Conservation (phyloP, 108 stramenopile species). For the Stephanodiscus triporus region DNA sequence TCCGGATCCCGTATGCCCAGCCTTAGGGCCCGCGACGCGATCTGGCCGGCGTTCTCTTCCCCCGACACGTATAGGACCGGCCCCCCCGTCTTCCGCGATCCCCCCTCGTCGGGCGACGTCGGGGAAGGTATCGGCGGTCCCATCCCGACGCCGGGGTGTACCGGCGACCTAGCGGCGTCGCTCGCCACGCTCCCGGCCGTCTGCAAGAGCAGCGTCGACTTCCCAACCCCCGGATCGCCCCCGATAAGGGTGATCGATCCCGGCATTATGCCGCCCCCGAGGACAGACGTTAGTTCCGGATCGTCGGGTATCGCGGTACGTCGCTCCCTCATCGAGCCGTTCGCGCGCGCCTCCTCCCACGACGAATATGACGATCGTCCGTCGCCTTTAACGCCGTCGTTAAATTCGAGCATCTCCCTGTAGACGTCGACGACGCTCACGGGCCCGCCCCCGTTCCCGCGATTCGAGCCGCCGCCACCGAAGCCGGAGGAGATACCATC, state of each 20-base stretch:
- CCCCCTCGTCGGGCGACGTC: constrained; percentile 8
- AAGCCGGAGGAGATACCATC: constrained; percentile 47
- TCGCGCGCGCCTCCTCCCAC: constrained; percentile 23
- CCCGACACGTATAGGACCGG: constrained; percentile 93
- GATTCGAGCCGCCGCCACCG: constrained; percentile 24
- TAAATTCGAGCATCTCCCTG: constrained; percentile 38
- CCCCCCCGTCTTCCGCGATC: constrained; percentile 39
- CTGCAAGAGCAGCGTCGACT: constrained; percentile 77
- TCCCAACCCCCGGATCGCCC: constrained; percentile 89
- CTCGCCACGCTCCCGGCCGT: constrained; percentile 69
- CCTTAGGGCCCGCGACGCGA: constrained; percentile 81
- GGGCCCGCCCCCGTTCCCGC: constrained; percentile 45
- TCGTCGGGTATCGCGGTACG: constrained; percentile 68
- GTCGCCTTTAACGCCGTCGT: constrained; percentile 4
- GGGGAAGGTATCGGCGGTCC: constrained; percentile 51
- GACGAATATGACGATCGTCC: neutral
- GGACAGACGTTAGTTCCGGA: constrained; percentile 86
- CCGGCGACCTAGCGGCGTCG: constrained; percentile 45
- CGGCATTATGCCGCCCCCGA: constrained; percentile 92
- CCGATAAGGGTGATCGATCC: constrained; percentile 89
- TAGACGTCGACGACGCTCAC: constrained; percentile 70
- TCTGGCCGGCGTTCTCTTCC: constrained; percentile 93
- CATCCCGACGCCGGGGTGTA: constrained; percentile 69
- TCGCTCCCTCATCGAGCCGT: constrained; percentile 32
- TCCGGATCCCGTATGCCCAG: constrained; percentile 66